Evolutionary conservation across 352 stramenopile genomes (phyloP).

Genomic region (Phytophthora kernoviae): DNA sequence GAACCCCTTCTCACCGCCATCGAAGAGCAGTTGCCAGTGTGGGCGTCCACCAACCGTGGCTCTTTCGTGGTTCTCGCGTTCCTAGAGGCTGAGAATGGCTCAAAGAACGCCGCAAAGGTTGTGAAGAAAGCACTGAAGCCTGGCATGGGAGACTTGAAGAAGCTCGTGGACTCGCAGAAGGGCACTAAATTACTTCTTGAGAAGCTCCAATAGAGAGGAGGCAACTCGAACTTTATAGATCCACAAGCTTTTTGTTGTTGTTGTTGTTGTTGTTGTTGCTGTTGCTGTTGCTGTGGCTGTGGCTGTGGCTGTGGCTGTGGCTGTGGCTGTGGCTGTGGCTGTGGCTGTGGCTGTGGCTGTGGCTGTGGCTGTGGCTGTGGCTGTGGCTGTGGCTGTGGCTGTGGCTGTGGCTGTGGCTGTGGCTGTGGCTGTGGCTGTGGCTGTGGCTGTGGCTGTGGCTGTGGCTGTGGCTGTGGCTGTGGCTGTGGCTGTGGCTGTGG

Average conservation of each 20-base stretch:
- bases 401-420: no score
- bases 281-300: not conserved
- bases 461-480: no score
- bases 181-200: slow-evolving; percentile 86
- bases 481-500: no score
- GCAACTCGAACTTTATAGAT: slow-evolving; percentile 50
- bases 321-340: no score
- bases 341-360: no score
- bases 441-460: no score
- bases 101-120: slow-evolving; percentile 48
- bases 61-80: slow-evolving; percentile 87
- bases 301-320: no score
- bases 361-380: no score
- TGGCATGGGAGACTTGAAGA: slow-evolving; percentile 58
- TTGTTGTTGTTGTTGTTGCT: slow-evolving; percentile 15
- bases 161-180: slow-evolving; percentile 61
- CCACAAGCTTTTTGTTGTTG: slow-evolving; percentile 29
- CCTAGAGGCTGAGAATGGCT: slow-evolving; percentile 67
- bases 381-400: no score
- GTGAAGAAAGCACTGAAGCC: slow-evolving; percentile 71
- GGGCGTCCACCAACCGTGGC: slow-evolving; percentile 75
- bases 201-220: slow-evolving; percentile 70
- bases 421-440: no score
- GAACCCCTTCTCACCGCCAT: slow-evolving; percentile 59
- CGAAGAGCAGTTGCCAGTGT: slow-evolving; percentile 48